Percentiles rank a stretch among this genome's conserved stretches.
phyloP scores from a whole-genome alignment of 768 basidiomycete species.

The Russula ochroleuca region DNA sequence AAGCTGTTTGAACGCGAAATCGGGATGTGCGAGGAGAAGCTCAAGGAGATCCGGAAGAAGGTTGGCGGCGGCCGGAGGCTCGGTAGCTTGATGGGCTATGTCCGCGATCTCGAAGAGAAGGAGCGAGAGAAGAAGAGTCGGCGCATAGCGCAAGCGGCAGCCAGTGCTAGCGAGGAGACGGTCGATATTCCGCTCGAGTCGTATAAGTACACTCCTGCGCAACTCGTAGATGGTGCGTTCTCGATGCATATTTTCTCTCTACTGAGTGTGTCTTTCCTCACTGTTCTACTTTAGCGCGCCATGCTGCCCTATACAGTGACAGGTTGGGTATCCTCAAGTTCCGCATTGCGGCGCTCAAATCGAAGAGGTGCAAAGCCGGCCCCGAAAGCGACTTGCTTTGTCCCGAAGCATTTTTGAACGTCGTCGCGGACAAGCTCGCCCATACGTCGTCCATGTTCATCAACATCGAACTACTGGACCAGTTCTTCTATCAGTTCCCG shows the following conservation, averaged over 20 bases:
- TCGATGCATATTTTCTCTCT: not conserved
- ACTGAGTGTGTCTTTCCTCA: not conserved
- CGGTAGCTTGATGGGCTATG: slow-evolving; percentile 71
- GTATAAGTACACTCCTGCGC: slow-evolving; percentile 87
- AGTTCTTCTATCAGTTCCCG: slow-evolving; percentile 99
- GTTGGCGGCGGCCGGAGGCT: slow-evolving; percentile 85
- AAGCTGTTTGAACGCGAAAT: slow-evolving; percentile 83
- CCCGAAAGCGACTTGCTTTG: slow-evolving; percentile 88
- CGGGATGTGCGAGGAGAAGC: slow-evolving; percentile 75
- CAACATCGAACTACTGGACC: slow-evolving; percentile 95
- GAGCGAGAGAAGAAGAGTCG: slow-evolving; percentile 59
- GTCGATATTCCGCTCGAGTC: slow-evolving; percentile 46
- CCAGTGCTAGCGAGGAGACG: slow-evolving; percentile 33
- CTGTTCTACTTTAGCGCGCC: slow-evolving; percentile 60
- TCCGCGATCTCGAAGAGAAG: slow-evolving; percentile 74
- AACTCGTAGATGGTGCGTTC: slow-evolving; percentile 82
- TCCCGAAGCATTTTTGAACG: slow-evolving; percentile 94
- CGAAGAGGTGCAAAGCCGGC: slow-evolving; percentile 81
- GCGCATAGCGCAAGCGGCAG: slow-evolving; percentile 41
- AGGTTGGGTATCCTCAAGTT: slow-evolving; percentile 80
- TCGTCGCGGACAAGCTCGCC: slow-evolving; percentile 94
- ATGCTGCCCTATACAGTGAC: slow-evolving; percentile 85
- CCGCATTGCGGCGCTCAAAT: slow-evolving; percentile 79
- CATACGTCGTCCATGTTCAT: slow-evolving; percentile 98
- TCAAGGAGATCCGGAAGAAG: slow-evolving; percentile 80